Evolutionary conservation across 1,284 basidiomycete genomes (phyloP).

Genomic region (Mycosarcoma maydis): DNA sequence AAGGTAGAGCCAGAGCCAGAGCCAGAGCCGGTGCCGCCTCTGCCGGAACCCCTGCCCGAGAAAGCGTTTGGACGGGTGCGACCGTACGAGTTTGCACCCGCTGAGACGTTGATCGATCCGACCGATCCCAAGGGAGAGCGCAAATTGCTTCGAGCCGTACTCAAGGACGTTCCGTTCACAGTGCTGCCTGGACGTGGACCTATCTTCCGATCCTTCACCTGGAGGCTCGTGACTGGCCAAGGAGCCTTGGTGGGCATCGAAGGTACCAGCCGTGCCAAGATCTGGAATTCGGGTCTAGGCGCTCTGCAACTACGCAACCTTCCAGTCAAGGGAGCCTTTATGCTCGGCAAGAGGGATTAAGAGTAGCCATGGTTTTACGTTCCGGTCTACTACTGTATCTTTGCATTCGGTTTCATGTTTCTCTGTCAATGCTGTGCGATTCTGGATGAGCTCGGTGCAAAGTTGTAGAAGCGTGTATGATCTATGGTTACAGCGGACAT

Average conservation of each 20-base stretch:
- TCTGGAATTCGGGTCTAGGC: slow-evolving; percentile 61
- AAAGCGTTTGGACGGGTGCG: slow-evolving; percentile 58
- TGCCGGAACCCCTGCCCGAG: slow-evolving; percentile 56
- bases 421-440: slow-evolving; percentile 1
- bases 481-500: too few species aligned
- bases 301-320: slow-evolving; percentile 49
- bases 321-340: slow-evolving; percentile 61
- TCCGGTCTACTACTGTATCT: neutral
- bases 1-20: slow-evolving; percentile 40
- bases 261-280: slow-evolving; percentile 53
- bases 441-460: neutral
- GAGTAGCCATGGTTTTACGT: too few species aligned
- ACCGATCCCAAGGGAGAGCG: slow-evolving; percentile 47
- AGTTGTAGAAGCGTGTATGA: too few species aligned
- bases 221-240: slow-evolving; percentile 60
- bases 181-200: slow-evolving; percentile 50
- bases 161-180: slow-evolving; percentile 59
- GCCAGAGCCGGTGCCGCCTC: slow-evolving; percentile 50
- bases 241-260: slow-evolving; percentile 60
- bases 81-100: slow-evolving; percentile 55
- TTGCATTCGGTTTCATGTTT: neutral
- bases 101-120: slow-evolving; percentile 52
- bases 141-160: slow-evolving; percentile 53
- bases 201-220: slow-evolving; percentile 57
- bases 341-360: slow-evolving; percentile 48